Base-by-base conservation (phyloP, 23 red algal species). In the Agarophyton chilense region DNA sequence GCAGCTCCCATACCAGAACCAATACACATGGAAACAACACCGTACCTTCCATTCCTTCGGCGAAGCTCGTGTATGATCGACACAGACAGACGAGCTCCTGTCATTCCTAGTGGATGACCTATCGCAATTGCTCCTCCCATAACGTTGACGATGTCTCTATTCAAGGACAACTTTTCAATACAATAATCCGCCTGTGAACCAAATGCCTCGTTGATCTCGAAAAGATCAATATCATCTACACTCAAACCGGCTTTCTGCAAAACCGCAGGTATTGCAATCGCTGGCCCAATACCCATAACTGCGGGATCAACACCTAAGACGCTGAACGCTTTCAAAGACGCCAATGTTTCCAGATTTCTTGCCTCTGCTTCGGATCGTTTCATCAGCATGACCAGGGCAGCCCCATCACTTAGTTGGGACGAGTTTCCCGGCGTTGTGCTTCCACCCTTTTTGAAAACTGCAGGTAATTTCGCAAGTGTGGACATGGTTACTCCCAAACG, bases 181-280 rank as follows among this genome's bases (percentile, higher is more conserved):
- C 80, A 84, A 47, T 99, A 99, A 11, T 99, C 93, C 25, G 93
- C 93, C 65, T 99, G 97, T 8, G 93, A 96, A 25, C 93, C 97
- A 84, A 99, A 99, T 19, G 97, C 97, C 65, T 99, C 97, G 65
- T 99, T 99, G 73, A 99, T 90, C 56, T 99, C 97, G 29, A 86
- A 96, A 21, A 99, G 85, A 47, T 99, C 97, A 76, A 99, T 83
- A 34, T 94, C 88, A 54, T 81, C 50, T 41, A 78, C 42, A 1
- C 25, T 78, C 33, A 99, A 33, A n/a, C 93, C 93, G 43, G 97
- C 92, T 38, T 91, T 93, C 44, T 91, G 58, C 12, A 99, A 86
- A 49, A 86, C 86, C 1, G 70, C 32, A 40, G 97, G 97, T 68
- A 99, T 99, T 25, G 97, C 97, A 24, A 65, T 79, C 2, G 82